Conservation (phyloP, 2,329 filamentous ascomycete species). For the Fusarium luffae region DNA sequence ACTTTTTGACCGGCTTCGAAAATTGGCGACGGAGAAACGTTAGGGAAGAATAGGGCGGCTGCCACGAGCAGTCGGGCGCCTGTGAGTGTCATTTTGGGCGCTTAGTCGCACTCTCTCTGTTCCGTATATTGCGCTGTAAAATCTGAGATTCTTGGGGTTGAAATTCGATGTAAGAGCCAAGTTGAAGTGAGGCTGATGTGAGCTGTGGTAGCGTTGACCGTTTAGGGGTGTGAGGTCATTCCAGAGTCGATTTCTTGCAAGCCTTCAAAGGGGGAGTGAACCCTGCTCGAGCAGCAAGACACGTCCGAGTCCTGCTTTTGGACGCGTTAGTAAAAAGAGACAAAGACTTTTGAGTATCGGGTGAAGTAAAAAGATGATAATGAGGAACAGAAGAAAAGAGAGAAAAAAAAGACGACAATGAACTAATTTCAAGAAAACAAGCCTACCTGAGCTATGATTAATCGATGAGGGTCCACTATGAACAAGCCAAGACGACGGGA, state of each 20-base stretch:
- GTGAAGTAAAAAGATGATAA: neutral
- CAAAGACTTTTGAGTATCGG: neutral
- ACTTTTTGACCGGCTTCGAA: conserved; percentile 34
- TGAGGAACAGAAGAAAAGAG: neutral
- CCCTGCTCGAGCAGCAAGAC: conserved; percentile 13
- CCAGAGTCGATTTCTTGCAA: conserved; percentile 6
- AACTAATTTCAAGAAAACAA: conserved; percentile 29
- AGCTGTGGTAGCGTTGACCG: neutral
- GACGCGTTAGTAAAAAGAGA: conserved; percentile 1
- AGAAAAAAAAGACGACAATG: conserved; percentile 2
- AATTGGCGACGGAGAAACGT: conserved; percentile 41
- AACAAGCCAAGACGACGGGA: conserved; percentile 18
- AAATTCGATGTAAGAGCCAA: conserved; percentile 9
- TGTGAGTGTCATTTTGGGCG: conserved; percentile 39
- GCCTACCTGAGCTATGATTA: conserved; percentile 29
- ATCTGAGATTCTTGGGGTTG: neutral
- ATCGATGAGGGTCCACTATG: conserved; percentile 28
- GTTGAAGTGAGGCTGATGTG: conserved; percentile 3
- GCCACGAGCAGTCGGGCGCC: conserved; percentile 47
- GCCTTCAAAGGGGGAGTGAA: conserved; percentile 17
- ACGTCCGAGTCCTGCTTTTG: conserved; percentile 4
- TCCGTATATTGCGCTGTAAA: neutral
- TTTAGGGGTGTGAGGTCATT: conserved; percentile 39
- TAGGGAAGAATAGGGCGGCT: conserved; percentile 41
- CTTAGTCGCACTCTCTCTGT: neutral